These are phyloP conservation scores for Fraxinus pennsylvanica DNA, from an alignment of 257 asterid genomes.

Conservation along the genomic window DNA sequence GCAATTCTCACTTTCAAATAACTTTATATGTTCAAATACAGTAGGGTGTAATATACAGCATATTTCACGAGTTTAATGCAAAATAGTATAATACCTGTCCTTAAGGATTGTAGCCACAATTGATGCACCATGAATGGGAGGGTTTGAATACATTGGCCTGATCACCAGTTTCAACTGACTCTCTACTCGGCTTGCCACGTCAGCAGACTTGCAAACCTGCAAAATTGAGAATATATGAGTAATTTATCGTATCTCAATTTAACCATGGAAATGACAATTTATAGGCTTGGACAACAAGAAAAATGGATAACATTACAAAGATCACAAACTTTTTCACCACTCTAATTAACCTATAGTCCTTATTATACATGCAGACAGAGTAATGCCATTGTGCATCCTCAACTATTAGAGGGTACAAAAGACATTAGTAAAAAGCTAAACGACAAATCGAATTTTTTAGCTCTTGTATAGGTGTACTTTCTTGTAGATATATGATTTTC, in stretches of 20 bases:
- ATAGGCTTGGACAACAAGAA: neutral
- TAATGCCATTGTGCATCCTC: neutral
- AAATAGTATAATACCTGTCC: slow-evolving; percentile 60
- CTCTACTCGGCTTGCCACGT: slow-evolving; percentile 92
- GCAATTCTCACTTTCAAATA: slow-evolving; percentile 10
- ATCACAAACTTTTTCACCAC: neutral
- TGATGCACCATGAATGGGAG: slow-evolving; percentile 97
- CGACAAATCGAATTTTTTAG: neutral
- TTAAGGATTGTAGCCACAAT: slow-evolving; percentile 87
- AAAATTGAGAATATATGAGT: slow-evolving; percentile 22
- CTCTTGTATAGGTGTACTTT: neutral
- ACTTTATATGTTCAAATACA: neutral
- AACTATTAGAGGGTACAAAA: neutral
- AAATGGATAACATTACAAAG: neutral
- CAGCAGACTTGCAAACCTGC: slow-evolving; percentile 80
- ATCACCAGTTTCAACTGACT: slow-evolving; percentile 93
- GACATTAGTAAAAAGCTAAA: neutral
- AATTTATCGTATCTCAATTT: neutral
- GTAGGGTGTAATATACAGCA: neutral
- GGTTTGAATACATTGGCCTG: slow-evolving; percentile 98
- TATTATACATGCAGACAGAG: neutral
- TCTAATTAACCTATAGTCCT: neutral
- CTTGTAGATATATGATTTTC: neutral
- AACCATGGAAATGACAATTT: neutral
- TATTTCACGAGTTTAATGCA: slow-evolving; percentile 5